Evolutionary conservation across 495 filamentous ascomycete species (phyloP).

Genomic region (Trypethelium eluteriae): DNA sequence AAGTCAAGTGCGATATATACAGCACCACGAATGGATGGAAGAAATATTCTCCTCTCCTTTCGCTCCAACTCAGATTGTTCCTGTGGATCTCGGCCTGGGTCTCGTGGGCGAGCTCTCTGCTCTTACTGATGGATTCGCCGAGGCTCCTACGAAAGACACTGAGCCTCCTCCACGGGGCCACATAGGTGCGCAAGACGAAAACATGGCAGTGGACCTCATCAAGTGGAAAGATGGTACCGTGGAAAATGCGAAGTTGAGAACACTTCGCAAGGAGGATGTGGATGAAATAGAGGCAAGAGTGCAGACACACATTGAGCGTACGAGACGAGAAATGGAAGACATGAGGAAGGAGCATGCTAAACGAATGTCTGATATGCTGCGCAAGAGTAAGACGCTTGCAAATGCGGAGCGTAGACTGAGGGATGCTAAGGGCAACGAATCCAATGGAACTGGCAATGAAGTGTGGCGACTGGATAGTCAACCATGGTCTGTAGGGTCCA

Average conservation of each 20-base stretch:
- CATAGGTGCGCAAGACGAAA: conserved; percentile 29
- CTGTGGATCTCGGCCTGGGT: conserved; percentile 78
- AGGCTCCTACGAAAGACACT: conserved; percentile 43
- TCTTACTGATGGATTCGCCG: conserved; percentile 72
- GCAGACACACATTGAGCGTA: conserved; percentile 53
- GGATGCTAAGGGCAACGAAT: conserved; percentile 23
- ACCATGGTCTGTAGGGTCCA: conserved; percentile 9
- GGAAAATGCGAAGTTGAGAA: conserved; percentile 18
- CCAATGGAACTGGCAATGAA: conserved; percentile 13
- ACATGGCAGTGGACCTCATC: conserved; percentile 40
- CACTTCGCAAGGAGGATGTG: conserved; percentile 22
- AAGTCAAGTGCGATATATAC: conserved; percentile 72
- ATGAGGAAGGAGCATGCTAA: conserved; percentile 71
- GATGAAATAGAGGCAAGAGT: conserved; percentile 73
- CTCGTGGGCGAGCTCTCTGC: conserved; percentile 75
- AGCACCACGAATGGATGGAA: conserved; percentile 99
- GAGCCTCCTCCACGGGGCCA: conserved; percentile 11
- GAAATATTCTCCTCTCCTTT: conserved; percentile 89
- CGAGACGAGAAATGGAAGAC: conserved; percentile 69
- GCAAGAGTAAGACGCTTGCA: conserved; percentile 43
- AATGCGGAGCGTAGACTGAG: conserved; percentile 32
- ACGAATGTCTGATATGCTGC: conserved; percentile 64
- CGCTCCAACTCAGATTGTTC: conserved; percentile 70
- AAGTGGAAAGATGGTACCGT: conserved; percentile 35
- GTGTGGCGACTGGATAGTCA: conserved; percentile 14